Base-by-base conservation (phyloP, 2,329 filamentous ascomycete genomes). In the Corynespora cassiicola region DNA sequence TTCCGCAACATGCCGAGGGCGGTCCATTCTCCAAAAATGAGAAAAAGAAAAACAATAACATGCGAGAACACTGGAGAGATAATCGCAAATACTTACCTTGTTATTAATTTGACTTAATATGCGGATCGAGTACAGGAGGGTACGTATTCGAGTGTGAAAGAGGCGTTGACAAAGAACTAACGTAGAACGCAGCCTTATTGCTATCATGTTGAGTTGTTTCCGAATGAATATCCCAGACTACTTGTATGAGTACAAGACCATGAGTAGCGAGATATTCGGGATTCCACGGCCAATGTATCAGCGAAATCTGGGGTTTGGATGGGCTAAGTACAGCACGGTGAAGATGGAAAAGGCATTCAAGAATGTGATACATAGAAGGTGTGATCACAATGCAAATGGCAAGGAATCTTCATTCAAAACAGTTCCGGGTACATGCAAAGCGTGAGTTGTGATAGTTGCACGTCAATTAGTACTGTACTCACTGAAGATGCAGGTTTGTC, bases 31-130 rank as follows among this genome's bases (percentile, higher is more conserved):
- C 16, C 7, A n/a, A 21, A n/a, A 19, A 23, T 10, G 35, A 38
- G 26, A 16, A 6, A 15, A 25, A 4, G 6, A 19, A 6, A 16
- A 11, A 37, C 6, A 14, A 7, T 9, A 14, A 28, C 25, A 28
- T 12, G 9, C 9, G 12, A 15, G 21, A 19, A 16, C 7, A 5
- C 4, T 24, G 20, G 6, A 9, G 17, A 10, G 27, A 32, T 14
- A 15, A 3, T 17, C 28, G 29, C 4, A 42, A 36, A 21, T 43
- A 33, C 29, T 31, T 43, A 11, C 40, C 40, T 24, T 43, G 34
- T 28, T 35, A 43, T 27, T 43, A 43, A 17, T 43, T 43, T 16
- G 40, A 43, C 16, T 24, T 21, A 5, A 43, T 43, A 9, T 38
- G 34, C 14, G 40, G 40, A 3, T 29, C 34, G 11, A 34, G 34